Evolutionary conservation across 2,329 filamentous ascomycete species (phyloP).

Genomic region (Colletotrichum sp.): DNA sequence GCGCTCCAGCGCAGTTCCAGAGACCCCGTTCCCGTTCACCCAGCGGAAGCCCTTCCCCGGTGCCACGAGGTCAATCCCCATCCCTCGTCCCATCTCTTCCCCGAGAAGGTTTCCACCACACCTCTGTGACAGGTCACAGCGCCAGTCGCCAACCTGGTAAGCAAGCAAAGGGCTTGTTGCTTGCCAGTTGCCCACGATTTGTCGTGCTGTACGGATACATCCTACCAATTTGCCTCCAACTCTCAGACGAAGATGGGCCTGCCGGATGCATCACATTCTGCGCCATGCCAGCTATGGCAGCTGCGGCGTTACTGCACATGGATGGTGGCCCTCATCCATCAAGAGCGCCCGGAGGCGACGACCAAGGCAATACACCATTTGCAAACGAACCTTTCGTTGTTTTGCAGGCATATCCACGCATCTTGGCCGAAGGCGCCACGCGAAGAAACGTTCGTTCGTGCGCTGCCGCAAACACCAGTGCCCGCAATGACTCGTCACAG

Average conservation of each 20-base stretch:
- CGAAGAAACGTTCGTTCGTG: conserved; percentile 9
- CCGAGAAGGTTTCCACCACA: conserved; percentile 1
- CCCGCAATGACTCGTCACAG: conserved; percentile 14
- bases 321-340: background rate
- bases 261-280: background rate
- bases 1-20: background rate
- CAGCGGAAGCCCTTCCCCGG: conserved; percentile 21
- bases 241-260: background rate
- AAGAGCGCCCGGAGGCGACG: background rate
- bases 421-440: background rate
- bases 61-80: conserved; percentile 17
- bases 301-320: background rate
- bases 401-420: background rate
- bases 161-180: background rate
- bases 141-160: background rate
- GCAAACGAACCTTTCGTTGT: background rate
- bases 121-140: conserved; percentile 4
- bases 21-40: background rate
- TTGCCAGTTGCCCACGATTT: background rate
- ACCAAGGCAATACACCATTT: background rate
- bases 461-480: background rate
- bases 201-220: background rate
- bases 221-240: background rate
- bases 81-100: conserved; percentile 14
- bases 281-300: background rate